Evolutionary conservation across 2,329 filamentous ascomycete species (phyloP).

Genomic region (Neopestalotiopsis rosae): DNA sequence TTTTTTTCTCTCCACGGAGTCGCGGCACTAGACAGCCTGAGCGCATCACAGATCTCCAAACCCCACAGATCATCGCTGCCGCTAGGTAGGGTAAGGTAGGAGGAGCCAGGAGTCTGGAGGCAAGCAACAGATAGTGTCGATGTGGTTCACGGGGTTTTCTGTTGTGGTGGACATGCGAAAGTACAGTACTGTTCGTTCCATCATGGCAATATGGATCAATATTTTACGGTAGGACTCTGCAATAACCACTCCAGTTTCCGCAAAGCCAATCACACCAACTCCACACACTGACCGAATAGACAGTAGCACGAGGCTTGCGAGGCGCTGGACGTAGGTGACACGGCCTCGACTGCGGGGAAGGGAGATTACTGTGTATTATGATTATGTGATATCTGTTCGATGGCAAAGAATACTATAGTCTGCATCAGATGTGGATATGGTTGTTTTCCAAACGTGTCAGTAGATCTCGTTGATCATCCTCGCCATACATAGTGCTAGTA

Average conservation of each 20-base stretch:
- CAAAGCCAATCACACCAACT: background rate
- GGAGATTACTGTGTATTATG: background rate
- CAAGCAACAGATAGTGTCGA: background rate
- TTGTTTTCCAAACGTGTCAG: background rate
- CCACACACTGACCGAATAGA: background rate
- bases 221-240: background rate
- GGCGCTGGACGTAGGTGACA: background rate
- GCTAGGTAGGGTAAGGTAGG: no score
- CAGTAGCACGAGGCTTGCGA: background rate
- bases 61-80: background rate
- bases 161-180: background rate
- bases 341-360: background rate
- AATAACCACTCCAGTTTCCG: background rate
- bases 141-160: background rate
- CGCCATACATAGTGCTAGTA: constrained; percentile 1
- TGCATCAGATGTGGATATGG: background rate
- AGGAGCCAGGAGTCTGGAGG: no score
- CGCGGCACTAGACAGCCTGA: background rate
- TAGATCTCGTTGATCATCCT: constrained; percentile 3
- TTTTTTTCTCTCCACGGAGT: background rate
- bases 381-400: background rate
- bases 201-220: constrained; percentile 2
- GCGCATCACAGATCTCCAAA: background rate
- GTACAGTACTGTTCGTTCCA: background rate
- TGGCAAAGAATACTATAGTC: background rate